These are phyloP conservation scores for Moniliella sp. DNA, from an alignment of 1,284 basidiomycete species.

Conservation along the genomic window DNA sequence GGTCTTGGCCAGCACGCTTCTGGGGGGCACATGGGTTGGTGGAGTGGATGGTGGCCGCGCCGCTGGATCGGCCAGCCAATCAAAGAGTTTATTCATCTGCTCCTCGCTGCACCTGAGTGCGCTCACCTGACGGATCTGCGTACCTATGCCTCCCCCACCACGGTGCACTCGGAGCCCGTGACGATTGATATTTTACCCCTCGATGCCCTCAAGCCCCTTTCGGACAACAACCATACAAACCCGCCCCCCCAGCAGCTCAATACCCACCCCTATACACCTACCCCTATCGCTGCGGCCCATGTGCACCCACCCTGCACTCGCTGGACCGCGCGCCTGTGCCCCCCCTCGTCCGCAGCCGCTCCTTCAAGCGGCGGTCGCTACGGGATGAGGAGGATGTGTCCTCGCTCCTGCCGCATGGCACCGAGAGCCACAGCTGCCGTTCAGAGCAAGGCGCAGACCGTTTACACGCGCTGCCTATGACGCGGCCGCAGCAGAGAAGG, in stretches of 20 bases:
- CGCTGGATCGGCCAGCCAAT: slow-evolving; percentile 24
- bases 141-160: background rate
- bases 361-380: too few species aligned
- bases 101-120: slow-evolving; percentile 10
- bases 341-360: too few species aligned
- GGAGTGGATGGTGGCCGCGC: slow-evolving; percentile 38
- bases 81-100: slow-evolving; percentile 6
- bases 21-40: slow-evolving; percentile 94
- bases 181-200: slow-evolving; percentile 9
- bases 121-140: slow-evolving; percentile 5
- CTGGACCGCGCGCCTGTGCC: slow-evolving; percentile 3
- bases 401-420: too few species aligned
- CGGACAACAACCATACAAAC: slow-evolving; percentile 1
- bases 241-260: slow-evolving; percentile 2
- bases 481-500: background rate
- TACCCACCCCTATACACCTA: background rate
- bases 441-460: too few species aligned
- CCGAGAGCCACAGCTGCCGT: too few species aligned
- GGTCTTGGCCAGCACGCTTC: slow-evolving; percentile 50
- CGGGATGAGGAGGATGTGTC: too few species aligned
- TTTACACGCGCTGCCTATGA: too few species aligned
- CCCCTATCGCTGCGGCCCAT: background rate
- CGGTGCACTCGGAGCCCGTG: slow-evolving; percentile 2
- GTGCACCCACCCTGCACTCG: slow-evolving; percentile 3
- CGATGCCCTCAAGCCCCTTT: slow-evolving; percentile 2